Conservation (phyloP, 306 rosid genomes). For the Styphnolobium japonicum region DNA sequence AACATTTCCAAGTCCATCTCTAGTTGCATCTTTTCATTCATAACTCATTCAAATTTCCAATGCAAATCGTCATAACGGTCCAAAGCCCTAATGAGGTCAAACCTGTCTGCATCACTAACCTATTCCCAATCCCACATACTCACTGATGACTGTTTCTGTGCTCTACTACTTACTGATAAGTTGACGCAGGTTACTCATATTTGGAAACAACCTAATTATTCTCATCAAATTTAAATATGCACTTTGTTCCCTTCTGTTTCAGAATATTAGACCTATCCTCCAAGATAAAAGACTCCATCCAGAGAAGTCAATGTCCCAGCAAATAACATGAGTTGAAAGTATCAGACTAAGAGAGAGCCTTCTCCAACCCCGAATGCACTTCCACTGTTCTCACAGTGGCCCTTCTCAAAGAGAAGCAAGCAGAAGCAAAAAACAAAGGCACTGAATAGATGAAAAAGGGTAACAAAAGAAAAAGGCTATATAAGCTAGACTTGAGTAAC, state of each 20-base stretch:
- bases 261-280: slow-evolving; percentile 1
- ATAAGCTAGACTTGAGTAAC: neutral
- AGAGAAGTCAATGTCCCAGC: neutral
- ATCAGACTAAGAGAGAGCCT: neutral
- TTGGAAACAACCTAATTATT: neutral
- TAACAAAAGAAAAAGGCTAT: neutral
- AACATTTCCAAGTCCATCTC: neutral
- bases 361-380: neutral
- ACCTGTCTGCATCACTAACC: neutral
- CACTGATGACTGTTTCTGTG: neutral
- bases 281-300: neutral
- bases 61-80: neutral
- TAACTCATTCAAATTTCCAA: slow-evolving; percentile 7
- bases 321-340: neutral
- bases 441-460: neutral
- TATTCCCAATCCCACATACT: neutral
- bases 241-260: neutral
- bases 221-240: neutral
- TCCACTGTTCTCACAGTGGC: neutral
- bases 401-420: neutral
- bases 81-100: neutral
- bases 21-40: neutral
- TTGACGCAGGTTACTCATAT: neutral
- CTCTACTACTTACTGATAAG: neutral
- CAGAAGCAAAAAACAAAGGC: neutral